Percentiles rank a stretch among this genome's conserved stretches.
phyloP scores from a whole-genome alignment of 768 basidiomycete genomes.

The Mycena alexandri region DNA sequence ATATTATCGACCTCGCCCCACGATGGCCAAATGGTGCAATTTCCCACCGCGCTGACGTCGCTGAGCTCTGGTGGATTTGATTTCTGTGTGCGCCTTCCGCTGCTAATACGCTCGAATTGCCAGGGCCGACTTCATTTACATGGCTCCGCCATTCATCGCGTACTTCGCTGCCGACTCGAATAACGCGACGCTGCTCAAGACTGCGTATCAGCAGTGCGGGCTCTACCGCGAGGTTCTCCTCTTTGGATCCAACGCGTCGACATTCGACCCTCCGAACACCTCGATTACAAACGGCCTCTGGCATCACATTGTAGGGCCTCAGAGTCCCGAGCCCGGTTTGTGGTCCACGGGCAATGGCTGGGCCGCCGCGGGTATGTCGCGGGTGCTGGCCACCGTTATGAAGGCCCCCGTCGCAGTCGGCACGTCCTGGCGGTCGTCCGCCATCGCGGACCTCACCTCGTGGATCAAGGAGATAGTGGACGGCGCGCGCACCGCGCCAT shows the following conservation, averaged over 20 bases:
- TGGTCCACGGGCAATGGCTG: slow-evolving; percentile 43
- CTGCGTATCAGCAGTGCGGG: slow-evolving; percentile 54
- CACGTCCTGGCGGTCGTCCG: slow-evolving; percentile 39
- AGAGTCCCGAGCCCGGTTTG: slow-evolving; percentile 4
- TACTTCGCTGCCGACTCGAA: slow-evolving; percentile 57
- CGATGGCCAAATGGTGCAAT: slow-evolving; percentile 60
- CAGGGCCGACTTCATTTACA: slow-evolving; percentile 66
- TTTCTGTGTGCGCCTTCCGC: background rate
- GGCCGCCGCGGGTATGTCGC: slow-evolving; percentile 39
- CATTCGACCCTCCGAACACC: slow-evolving; percentile 20
- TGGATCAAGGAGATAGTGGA: slow-evolving; percentile 63
- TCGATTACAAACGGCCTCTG: slow-evolving; percentile 46
- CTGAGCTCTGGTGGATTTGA: slow-evolving; percentile 60
- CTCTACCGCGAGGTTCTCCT: slow-evolving; percentile 54
- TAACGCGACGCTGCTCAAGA: slow-evolving; percentile 52
- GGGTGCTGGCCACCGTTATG: slow-evolving; percentile 39
- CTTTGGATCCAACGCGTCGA: slow-evolving; percentile 43
- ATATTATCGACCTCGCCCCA: slow-evolving; percentile 57
- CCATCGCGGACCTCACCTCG: slow-evolving; percentile 47
- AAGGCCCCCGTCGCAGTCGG: slow-evolving; percentile 48
- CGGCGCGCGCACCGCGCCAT: slow-evolving; percentile 49
- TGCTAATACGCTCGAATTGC: background rate
- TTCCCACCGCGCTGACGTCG: slow-evolving; percentile 62
- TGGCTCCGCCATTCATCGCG: slow-evolving; percentile 65
- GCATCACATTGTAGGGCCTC: slow-evolving; percentile 48